A percentile compares a stretch with the other conserved stretches of the same genome.
Conservation (phyloP, 371 early-diverging fungal genomes). For the Blakeslea trispora region DNA sequence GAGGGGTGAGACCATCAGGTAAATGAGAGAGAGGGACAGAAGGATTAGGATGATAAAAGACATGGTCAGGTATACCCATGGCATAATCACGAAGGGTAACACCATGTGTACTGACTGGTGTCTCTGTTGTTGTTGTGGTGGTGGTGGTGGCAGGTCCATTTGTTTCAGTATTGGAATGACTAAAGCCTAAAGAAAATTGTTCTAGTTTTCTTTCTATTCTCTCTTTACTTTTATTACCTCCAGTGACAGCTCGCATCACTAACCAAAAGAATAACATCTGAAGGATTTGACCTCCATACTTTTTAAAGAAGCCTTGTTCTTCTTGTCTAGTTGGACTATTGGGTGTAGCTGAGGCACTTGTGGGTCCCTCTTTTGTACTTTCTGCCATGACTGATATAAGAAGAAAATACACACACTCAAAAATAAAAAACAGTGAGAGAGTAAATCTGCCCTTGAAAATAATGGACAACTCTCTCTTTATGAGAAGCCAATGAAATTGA, state of each 20-base stretch:
- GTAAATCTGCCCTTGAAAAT: too few relatives aligned
- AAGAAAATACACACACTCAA: too few relatives aligned
- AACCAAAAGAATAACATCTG: conserved; percentile 47
- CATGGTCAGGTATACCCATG: conserved; percentile 35
- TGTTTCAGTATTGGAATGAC: not conserved
- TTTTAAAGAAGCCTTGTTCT: conserved; percentile 34
- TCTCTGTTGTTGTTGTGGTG: not conserved
- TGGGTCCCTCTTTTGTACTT: not conserved
- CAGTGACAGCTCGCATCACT: conserved; percentile 33
- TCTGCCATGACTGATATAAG: conserved; percentile 8
- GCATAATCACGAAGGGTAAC: conserved; percentile 30
- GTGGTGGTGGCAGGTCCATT: conserved; percentile 5
- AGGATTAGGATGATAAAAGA: conserved; percentile 42
- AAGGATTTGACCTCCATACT: conserved; percentile 39
- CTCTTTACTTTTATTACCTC: conserved; percentile 16
- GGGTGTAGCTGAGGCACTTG: not conserved
- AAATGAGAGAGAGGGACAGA: conserved; percentile 28
- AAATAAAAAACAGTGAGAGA: not conserved
- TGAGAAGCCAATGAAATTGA: too few relatives aligned
- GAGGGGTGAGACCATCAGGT: conserved; percentile 38
- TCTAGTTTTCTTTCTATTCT: too few relatives aligned
- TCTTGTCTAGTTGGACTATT: conserved; percentile 6
- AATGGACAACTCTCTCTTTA: too few relatives aligned
- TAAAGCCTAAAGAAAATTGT: conserved; percentile 3
- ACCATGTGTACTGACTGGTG: conserved; percentile 9